Evolutionary conservation across 306 rosid genomes (phyloP).

Genomic region (Vigna mungo): DNA sequence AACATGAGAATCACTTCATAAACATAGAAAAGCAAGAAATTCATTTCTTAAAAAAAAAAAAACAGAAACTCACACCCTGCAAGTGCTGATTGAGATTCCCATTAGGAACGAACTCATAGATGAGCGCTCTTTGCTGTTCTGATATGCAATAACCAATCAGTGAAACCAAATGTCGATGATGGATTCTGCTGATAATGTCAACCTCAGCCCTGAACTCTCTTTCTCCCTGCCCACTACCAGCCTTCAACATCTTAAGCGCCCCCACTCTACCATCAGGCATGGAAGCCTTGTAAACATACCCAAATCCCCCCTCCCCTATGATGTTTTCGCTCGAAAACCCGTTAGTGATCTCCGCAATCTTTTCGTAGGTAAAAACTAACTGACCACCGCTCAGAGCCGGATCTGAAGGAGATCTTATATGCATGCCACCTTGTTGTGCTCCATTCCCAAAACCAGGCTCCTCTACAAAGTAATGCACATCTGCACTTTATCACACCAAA

Average conservation of each 20-base stretch:
- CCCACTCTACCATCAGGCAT: constrained; percentile 74
- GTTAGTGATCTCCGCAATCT: constrained; percentile 65
- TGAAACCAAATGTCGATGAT: constrained; percentile 90
- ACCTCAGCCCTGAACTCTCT: constrained; percentile 92
- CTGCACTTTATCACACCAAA: constrained; percentile 42
- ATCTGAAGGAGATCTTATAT: constrained; percentile 52
- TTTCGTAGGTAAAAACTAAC: constrained; percentile 68
- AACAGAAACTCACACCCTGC: constrained; percentile 67
- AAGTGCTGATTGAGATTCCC: constrained; percentile 86
- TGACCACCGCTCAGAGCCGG: constrained; percentile 44
- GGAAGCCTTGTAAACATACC: constrained; percentile 79
- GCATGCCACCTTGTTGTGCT: constrained; percentile 41
- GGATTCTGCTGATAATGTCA: constrained; percentile 85
- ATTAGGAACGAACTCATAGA: constrained; percentile 91
- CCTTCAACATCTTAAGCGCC: constrained; percentile 85
- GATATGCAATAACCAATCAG: constrained; percentile 85
- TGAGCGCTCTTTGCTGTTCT: constrained; percentile 73
- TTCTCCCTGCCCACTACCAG: constrained; percentile 95
- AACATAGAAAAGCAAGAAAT: neutral
- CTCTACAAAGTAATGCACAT: constrained; percentile 58
- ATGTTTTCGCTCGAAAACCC: constrained; percentile 73
- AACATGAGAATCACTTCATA: constrained; percentile 27
- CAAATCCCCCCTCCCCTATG: constrained; percentile 94
- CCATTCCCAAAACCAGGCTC: constrained; percentile 46
- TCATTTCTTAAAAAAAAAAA: neutral